phyloP scores from a whole-genome alignment of 805 yeast species.

The Priceomyces haplophilus region DNA sequence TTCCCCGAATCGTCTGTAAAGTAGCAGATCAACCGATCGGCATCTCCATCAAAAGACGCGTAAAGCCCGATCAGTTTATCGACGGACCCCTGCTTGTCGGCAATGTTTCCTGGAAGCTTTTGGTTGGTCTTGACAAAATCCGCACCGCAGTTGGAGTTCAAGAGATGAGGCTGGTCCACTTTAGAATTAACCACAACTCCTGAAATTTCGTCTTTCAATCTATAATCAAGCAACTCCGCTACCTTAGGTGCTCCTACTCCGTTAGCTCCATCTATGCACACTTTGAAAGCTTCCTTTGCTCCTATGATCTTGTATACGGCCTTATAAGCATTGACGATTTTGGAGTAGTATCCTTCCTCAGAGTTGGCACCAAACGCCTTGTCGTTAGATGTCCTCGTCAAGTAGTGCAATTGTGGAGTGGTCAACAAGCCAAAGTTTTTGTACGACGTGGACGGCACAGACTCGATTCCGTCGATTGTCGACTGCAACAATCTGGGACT shows the following conservation, averaged over 20 bases:
- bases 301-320: slow-evolving; percentile 34
- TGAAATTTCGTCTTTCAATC: slow-evolving; percentile 40
- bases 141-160: slow-evolving; percentile 88
- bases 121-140: slow-evolving; percentile 93
- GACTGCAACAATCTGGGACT: slow-evolving; percentile 64
- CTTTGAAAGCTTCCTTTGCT: slow-evolving; percentile 28
- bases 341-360: slow-evolving; percentile 67
- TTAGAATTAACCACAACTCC: slow-evolving; percentile 51
- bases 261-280: slow-evolving; percentile 87
- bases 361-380: slow-evolving; percentile 56
- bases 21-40: slow-evolving; percentile 89
- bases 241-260: slow-evolving; percentile 93
- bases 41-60: slow-evolving; percentile 95
- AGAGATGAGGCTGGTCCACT: slow-evolving; percentile 49
- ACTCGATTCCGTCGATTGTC: slow-evolving; percentile 58
- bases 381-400: slow-evolving; percentile 74
- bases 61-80: slow-evolving; percentile 46
- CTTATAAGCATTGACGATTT: slow-evolving; percentile 54
- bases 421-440: slow-evolving; percentile 70
- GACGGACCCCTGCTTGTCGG: slow-evolving; percentile 22
- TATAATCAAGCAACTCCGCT: slow-evolving; percentile 41
- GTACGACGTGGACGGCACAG: slow-evolving; percentile 40
- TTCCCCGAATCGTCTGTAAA: slow-evolving; percentile 37
- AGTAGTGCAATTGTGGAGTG: slow-evolving; percentile 91
- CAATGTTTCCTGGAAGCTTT: slow-evolving; percentile 61